Evolutionary conservation across 306 rosid genomes (phyloP), one percentile per base, ranked within the genome.

Genomic region (Carpinus viminea): DNA sequence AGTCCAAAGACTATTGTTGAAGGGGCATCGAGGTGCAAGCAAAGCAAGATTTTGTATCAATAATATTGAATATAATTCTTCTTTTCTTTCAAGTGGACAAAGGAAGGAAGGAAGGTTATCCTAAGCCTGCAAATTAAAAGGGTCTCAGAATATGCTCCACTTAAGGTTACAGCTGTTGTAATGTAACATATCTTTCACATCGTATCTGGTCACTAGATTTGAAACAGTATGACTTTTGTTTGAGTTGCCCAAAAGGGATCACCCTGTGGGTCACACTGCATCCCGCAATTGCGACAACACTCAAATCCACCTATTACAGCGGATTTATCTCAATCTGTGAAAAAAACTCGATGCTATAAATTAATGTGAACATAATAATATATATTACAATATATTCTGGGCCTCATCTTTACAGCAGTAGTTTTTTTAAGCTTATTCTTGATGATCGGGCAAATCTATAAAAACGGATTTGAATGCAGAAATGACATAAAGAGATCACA

Each of bases 251-350:
- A 76, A 80, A 84, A 79, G 74, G 48, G 53, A 61, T 75, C 24
- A 51, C 70, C 68, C 38, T 51, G 90, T 87, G 86, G 91, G 85
- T 59, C 82, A 85, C 68, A 72, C 73, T 87, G 90, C 87, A 79
- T 61, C 83, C 87, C 91, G 85, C 87, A 82, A 80, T 85, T 54
- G 65, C 52, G 76, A 80, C 91, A 85, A 71, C 79, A 70, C 85
- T 80, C 68, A 64, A 74, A 70, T 74, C 70, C 34, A 31, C 34
- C 34, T 31, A 31, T 31, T 31, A 31, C 34, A 31, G 34, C 34
- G 34, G 34, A 31, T 31, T 31, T 31, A 31, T 31, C 34, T 31
- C 34, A 31, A 31, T 31, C 34, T 31, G 34, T 31, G 34, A 31
- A 31, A 31, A 31, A 31, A 31, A 31, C 3, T 2, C 3, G 34